phyloP scores from a whole-genome alignment of 2,329 filamentous ascomycete genomes.

The Diaporthe aspalathi region DNA sequence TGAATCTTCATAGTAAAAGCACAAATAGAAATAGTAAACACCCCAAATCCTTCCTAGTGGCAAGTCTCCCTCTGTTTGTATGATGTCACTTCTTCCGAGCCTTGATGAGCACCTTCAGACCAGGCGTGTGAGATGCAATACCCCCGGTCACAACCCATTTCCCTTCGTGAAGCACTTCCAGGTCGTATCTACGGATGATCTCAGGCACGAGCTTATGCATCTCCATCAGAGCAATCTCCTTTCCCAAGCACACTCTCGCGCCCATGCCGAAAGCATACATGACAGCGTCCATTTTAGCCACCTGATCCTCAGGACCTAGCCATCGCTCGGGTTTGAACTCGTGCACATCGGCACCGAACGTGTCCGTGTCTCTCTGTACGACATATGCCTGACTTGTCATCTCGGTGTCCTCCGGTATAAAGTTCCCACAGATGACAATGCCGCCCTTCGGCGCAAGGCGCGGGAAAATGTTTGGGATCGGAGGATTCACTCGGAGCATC shows the following conservation, averaged over 20 bases:
- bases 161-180: not conserved
- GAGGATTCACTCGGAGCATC: slow-evolving; percentile 51
- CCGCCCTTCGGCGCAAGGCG: slow-evolving; percentile 35
- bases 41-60: not conserved
- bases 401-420: not conserved
- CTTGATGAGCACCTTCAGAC: slow-evolving; percentile 8
- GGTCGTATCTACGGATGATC: slow-evolving; percentile 43
- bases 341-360: slow-evolving; percentile 34
- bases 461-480: slow-evolving; percentile 42
- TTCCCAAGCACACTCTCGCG: slow-evolving; percentile 65
- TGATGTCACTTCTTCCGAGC: slow-evolving; percentile 2
- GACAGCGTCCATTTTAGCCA: slow-evolving; percentile 8
- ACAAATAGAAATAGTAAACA: not conserved
- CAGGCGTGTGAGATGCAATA: slow-evolving; percentile 7
- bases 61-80: not conserved
- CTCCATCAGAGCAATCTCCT: slow-evolving; percentile 55
- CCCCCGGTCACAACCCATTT: slow-evolving; percentile 20
- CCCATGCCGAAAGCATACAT: slow-evolving; percentile 47
- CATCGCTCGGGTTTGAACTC: slow-evolving; percentile 29
- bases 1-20: not conserved
- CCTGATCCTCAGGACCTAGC: slow-evolving; percentile 13
- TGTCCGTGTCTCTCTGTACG: slow-evolving; percentile 13
- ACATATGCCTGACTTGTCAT: slow-evolving; percentile 19
- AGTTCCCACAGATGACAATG: slow-evolving; percentile 2
- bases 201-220: slow-evolving; percentile 55